These are phyloP conservation scores for Prillingera fragicola DNA, from an alignment of 1,284 basidiomycete genomes.

Conservation along the genomic window DNA sequence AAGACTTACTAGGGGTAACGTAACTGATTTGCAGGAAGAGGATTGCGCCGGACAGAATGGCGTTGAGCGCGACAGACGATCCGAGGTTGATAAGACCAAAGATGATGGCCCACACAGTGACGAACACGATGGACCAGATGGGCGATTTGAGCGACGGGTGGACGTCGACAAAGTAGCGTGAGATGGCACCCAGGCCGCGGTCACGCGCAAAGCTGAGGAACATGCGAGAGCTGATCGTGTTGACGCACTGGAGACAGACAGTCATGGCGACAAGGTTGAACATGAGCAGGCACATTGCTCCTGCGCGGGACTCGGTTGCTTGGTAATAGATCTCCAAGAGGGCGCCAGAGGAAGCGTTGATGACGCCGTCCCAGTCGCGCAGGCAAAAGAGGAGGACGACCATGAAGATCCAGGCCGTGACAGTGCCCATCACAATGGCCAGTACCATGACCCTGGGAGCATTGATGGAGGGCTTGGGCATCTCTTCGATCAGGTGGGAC, in stretches of 20 bases:
- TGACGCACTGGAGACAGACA: slow-evolving; percentile 19
- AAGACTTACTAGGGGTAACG: slow-evolving; percentile 35
- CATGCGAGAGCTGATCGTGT: slow-evolving; percentile 23
- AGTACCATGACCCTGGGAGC: slow-evolving; percentile 41
- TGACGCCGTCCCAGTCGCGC: slow-evolving; percentile 7
- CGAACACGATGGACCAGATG: slow-evolving; percentile 20
- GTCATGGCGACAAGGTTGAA: slow-evolving; percentile 24
- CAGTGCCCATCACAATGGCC: slow-evolving; percentile 30
- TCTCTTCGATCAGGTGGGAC: slow-evolving; percentile 45
- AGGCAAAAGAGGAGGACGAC: slow-evolving; percentile 33
- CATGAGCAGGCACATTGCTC: slow-evolving; percentile 22
- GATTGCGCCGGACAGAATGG: slow-evolving; percentile 23
- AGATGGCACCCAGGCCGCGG: slow-evolving; percentile 5
- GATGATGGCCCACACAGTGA: slow-evolving; percentile 47
- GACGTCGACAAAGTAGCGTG: slow-evolving; percentile 4
- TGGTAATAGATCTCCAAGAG: slow-evolving; percentile 22
- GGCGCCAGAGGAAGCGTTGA: slow-evolving; percentile 7
- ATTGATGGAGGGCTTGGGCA: slow-evolving; percentile 32
- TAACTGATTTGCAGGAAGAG: slow-evolving; percentile 29
- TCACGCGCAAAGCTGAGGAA: slow-evolving; percentile 10
- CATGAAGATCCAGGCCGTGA: slow-evolving; percentile 35
- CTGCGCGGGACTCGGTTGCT: slow-evolving; percentile 24
- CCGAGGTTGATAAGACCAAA: slow-evolving; percentile 53
- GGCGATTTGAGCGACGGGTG: slow-evolving; percentile 23
- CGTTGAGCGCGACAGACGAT: slow-evolving; percentile 37